These are phyloP conservation scores for Pythium folliculosum DNA, from an alignment of 352 stramenopile genomes.

Conservation along the genomic window DNA sequence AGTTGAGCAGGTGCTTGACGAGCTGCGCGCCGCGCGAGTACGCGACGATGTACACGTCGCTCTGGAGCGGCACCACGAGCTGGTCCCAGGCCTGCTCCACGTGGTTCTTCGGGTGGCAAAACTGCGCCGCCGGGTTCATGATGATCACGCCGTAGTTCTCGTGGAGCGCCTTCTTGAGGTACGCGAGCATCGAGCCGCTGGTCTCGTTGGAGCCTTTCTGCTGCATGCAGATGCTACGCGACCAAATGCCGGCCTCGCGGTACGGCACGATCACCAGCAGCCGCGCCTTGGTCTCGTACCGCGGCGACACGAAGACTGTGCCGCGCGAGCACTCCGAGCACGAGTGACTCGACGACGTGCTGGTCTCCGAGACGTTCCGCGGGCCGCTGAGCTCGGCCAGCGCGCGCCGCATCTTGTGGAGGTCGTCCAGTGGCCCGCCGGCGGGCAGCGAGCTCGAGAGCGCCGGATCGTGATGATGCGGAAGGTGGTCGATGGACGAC, in stretches of 20 bases:
- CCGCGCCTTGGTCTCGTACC: conserved; percentile 59
- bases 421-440: conserved; percentile 2
- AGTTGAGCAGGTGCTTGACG: conserved; percentile 78
- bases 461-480: background rate
- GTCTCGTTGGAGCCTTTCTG: conserved; percentile 55
- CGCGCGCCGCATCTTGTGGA: conserved; percentile 22
- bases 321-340: conserved; percentile 66
- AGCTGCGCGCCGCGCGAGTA: conserved; percentile 77
- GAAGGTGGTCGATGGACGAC: background rate
- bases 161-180: conserved; percentile 76
- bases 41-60: conserved; percentile 76
- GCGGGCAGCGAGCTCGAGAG: background rate
- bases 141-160: conserved; percentile 86
- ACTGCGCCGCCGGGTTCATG: conserved; percentile 77
- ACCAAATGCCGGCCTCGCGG: conserved; percentile 85
- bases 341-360: conserved; percentile 9
- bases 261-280: conserved; percentile 86
- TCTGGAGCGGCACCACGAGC: conserved; percentile 62
- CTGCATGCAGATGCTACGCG: conserved; percentile 81
- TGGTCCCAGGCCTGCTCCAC: conserved; percentile 82
- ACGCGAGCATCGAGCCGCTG: conserved; percentile 77
- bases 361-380: conserved; percentile 23
- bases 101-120: conserved; percentile 69
- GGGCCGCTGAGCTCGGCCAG: conserved; percentile 4
- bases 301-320: conserved; percentile 67